Evolutionary conservation across 2,329 filamentous ascomycete species (phyloP).

Genomic region (Gaeumannomyces tritici): DNA sequence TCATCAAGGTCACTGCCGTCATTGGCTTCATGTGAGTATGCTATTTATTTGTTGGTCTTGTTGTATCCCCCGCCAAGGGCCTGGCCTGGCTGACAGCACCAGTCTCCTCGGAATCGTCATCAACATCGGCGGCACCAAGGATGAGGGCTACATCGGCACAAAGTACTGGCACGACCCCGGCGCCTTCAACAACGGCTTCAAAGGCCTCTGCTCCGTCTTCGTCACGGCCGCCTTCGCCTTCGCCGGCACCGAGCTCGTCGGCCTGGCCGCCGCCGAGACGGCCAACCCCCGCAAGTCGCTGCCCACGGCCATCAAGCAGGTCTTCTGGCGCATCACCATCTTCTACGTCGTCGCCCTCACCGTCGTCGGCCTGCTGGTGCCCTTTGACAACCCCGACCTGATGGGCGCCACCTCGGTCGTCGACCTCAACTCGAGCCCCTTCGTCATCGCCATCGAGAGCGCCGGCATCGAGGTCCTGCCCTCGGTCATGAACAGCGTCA

Average conservation of each 20-base stretch:
- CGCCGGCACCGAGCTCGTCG: slow-evolving; percentile 66
- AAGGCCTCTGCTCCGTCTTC: slow-evolving; percentile 70
- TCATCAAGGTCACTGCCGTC: slow-evolving; percentile 77
- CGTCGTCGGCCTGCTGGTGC: slow-evolving; percentile 74
- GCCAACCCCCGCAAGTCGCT: slow-evolving; percentile 73
- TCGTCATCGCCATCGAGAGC: slow-evolving; percentile 84
- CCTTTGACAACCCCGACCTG: slow-evolving; percentile 57
- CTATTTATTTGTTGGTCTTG: too few relatives aligned
- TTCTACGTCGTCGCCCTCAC: slow-evolving; percentile 83
- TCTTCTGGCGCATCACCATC: slow-evolving; percentile 87
- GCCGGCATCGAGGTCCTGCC: slow-evolving; percentile 74
- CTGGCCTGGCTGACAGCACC: neutral
- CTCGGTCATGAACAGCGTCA: slow-evolving; percentile 90
- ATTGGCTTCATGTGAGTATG: slow-evolving; percentile 81
- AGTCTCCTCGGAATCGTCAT: slow-evolving; percentile 79
- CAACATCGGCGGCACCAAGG: slow-evolving; percentile 69
- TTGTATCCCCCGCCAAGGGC: too few relatives aligned
- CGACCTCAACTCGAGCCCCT: slow-evolving; percentile 72
- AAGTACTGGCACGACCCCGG: slow-evolving; percentile 70
- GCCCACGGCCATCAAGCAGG: slow-evolving; percentile 82
- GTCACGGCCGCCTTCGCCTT: slow-evolving; percentile 71
- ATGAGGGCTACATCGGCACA: slow-evolving; percentile 70
- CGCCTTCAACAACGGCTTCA: slow-evolving; percentile 77
- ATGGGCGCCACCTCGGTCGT: slow-evolving; percentile 46
- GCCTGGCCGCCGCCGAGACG: slow-evolving; percentile 68